phyloP scores from a whole-genome alignment of 2,329 filamentous ascomycete genomes.

The Endothia cerciana region DNA sequence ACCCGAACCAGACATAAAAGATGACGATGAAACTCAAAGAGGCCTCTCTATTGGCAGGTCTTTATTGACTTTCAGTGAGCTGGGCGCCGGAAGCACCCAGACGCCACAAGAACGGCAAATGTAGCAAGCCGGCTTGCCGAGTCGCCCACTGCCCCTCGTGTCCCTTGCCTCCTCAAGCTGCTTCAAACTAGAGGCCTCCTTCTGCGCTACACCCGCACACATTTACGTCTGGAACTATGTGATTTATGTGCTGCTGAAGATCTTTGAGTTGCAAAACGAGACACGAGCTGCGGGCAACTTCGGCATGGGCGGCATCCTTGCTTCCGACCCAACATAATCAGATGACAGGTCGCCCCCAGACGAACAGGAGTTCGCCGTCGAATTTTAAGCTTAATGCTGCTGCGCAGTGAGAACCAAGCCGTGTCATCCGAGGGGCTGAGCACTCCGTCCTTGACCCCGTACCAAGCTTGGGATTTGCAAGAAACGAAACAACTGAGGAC shows the following conservation, averaged over 20 bases:
- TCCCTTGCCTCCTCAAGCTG: neutral
- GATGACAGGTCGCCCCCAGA: neutral
- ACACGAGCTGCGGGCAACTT: neutral
- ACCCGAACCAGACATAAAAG: conserved; percentile 5
- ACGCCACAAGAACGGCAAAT: neutral
- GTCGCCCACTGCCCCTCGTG: neutral
- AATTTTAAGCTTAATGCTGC: neutral
- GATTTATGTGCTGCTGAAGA: neutral
- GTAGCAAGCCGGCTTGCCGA: neutral
- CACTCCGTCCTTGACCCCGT: neutral
- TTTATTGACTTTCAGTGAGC: neutral
- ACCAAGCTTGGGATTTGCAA: neutral
- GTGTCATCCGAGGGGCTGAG: neutral
- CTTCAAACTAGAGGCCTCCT: no score
- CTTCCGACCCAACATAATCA: neutral
- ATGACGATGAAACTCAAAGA: conserved; percentile 23
- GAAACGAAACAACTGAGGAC: neutral
- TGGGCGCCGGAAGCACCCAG: neutral
- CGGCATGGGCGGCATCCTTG: neutral
- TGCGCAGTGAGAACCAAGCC: neutral
- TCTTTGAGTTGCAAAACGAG: neutral
- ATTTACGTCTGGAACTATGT: no score
- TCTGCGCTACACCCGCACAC: no score
- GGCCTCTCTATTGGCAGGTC: neutral
- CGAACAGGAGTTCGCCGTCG: neutral